Evolutionary conservation across 306 rosid genomes (phyloP).

Genomic region (Amphicarpaea edgeworthii): DNA sequence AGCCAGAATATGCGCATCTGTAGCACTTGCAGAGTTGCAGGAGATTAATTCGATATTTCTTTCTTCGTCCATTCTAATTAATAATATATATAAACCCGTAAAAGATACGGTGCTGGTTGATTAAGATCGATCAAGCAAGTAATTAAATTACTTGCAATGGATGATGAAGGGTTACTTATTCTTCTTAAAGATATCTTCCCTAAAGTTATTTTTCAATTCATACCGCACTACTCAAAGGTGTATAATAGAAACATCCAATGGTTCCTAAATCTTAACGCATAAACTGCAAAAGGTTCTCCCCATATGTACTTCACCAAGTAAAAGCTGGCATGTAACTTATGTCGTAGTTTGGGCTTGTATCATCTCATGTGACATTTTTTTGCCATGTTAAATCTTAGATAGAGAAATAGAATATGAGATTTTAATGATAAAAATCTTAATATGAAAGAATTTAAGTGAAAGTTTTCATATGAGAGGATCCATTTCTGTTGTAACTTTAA

Average conservation of each 20-base stretch:
- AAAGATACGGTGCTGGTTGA: neutral
- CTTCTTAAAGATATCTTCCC: neutral
- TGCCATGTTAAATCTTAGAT: too few relatives aligned
- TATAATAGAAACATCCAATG: conserved; percentile 6
- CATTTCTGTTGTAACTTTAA: too few relatives aligned
- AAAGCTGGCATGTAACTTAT: conserved; percentile 31
- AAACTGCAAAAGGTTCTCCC: conserved; percentile 27
- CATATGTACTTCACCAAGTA: conserved; percentile 15
- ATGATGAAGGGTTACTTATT: neutral
- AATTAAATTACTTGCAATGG: neutral
- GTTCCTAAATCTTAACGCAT: neutral
- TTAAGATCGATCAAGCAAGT: conserved; percentile 15
- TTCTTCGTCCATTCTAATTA: neutral
- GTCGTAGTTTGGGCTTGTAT: too few relatives aligned
- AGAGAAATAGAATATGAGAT: too few relatives aligned
- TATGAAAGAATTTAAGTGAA: too few relatives aligned
- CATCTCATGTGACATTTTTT: too few relatives aligned
- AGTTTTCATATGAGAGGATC: too few relatives aligned
- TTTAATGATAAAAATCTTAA: too few relatives aligned
- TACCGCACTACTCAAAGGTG: neutral
- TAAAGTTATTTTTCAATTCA: neutral
- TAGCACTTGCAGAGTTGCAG: neutral
- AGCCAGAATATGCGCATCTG: conserved; percentile 40
- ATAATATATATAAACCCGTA: neutral
- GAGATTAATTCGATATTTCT: neutral